A percentile compares a stretch with the other conserved stretches of the same genome.
phyloP scores from a whole-genome alignment of 306 rosid species.

The Castanea mollissima region DNA sequence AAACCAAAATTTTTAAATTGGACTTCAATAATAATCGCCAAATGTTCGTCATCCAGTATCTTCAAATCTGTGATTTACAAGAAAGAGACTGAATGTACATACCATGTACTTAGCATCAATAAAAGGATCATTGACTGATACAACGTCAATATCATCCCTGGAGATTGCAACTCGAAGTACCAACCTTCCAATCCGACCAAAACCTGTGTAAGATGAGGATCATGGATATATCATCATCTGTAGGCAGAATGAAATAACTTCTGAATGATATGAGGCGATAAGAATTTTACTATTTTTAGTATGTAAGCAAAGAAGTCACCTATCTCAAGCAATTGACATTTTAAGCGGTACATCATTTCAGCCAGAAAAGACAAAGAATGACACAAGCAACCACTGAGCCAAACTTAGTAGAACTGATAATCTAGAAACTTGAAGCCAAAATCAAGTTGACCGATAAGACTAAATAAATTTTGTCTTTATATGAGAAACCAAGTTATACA shows the following conservation, averaged over 20 bases:
- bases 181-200: slow-evolving; percentile 98
- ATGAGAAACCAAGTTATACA: too few species aligned
- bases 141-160: slow-evolving; percentile 89
- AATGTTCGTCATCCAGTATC: background rate
- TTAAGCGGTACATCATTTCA: background rate
- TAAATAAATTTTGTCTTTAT: too few species aligned
- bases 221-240: background rate
- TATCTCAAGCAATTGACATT: background rate
- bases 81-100: slow-evolving; percentile 8
- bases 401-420: background rate
- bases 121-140: slow-evolving; percentile 91
- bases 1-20: background rate
- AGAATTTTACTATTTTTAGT: background rate
- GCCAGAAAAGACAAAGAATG: background rate
- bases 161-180: slow-evolving; percentile 76
- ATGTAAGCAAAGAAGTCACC: background rate
- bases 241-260: background rate
- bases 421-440: background rate
- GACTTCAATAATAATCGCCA: background rate
- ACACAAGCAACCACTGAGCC: background rate
- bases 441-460: too few species aligned
- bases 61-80: background rate
- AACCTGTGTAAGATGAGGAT: slow-evolving; percentile 55
- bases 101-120: slow-evolving; percentile 96
- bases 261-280: background rate